Conservation (phyloP, 2,329 filamentous ascomycete species). For the Arthroderma sp. region DNA sequence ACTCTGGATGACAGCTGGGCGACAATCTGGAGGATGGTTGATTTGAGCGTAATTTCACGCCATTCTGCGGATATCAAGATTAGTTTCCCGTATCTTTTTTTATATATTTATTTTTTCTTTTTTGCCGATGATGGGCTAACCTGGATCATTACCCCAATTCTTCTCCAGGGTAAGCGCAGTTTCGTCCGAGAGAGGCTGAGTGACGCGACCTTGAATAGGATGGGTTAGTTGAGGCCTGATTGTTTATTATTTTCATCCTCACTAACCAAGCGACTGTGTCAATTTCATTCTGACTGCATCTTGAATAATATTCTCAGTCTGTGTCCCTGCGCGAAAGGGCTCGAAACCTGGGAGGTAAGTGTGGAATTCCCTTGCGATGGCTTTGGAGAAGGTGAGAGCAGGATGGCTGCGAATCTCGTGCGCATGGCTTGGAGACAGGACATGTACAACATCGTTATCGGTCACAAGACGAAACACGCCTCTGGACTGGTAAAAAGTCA, state of each 20-base stretch:
- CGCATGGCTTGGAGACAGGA: constrained; percentile 13
- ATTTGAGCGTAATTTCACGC: constrained; percentile 11
- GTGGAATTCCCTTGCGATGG: constrained; percentile 9
- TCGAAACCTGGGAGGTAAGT: constrained; percentile 5
- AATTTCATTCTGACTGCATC: constrained; percentile 14
- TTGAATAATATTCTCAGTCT: constrained; percentile 9
- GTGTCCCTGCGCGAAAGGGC: constrained; percentile 6
- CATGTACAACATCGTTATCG: constrained; percentile 13
- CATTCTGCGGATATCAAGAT: constrained; percentile 7
- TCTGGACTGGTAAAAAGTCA: background rate
- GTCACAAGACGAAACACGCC: constrained; percentile 9
- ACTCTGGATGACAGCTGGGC: constrained; percentile 10
- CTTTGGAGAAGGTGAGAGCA: constrained; percentile 11
- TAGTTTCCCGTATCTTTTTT: background rate
- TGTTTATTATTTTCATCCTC: background rate
- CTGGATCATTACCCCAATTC: constrained; percentile 7
- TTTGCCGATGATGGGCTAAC: constrained; percentile 1
- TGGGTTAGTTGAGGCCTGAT: background rate
- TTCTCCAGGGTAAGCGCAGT: constrained; percentile 4
- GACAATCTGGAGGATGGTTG: constrained; percentile 10
- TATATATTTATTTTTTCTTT: background rate
- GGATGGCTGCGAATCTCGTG: constrained; percentile 15
- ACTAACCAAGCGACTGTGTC: constrained; percentile 14
- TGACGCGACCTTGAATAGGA: constrained; percentile 6
- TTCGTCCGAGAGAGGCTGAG: constrained; percentile 8